Evolutionary conservation across 331 rosid genomes (phyloP).

Genomic region (Ulmus americana): DNA sequence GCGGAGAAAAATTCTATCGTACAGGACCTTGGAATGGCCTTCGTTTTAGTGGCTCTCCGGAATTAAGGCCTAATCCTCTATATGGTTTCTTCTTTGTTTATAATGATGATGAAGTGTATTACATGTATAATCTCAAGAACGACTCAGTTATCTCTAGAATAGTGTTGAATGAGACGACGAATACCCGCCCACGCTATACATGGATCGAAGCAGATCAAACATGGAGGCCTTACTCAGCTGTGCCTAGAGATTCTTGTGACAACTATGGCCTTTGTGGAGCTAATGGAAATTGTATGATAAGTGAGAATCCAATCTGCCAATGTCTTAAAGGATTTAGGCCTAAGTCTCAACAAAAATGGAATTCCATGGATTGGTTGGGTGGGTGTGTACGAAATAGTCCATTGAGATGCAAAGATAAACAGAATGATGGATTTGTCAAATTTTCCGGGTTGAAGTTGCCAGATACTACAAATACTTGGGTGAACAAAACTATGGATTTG

Average conservation of each 20-base stretch:
- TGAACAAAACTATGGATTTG: constrained; percentile 12
- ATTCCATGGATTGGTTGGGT: not conserved
- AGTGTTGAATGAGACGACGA: not conserved
- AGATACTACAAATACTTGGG: constrained; percentile 32
- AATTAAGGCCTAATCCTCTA: not conserved
- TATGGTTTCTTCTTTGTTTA: not conserved
- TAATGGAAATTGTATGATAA: not conserved
- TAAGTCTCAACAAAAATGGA: not conserved
- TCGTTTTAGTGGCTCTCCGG: not conserved
- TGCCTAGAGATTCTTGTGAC: not conserved
- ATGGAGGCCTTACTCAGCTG: not conserved
- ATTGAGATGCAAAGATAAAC: not conserved
- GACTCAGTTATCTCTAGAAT: too few species aligned
- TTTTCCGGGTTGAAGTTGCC: constrained; percentile 16
- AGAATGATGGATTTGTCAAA: constrained; percentile 9
- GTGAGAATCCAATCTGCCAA: not conserved
- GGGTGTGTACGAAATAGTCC: constrained; percentile 1
- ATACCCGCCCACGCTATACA: not conserved
- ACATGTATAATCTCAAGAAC: too few species aligned
- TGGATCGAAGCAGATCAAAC: not conserved
- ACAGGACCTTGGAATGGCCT: not conserved
- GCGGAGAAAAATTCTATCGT: not conserved
- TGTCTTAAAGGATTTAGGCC: constrained; percentile 10
- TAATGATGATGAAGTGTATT: too few species aligned
- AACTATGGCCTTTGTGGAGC: constrained; percentile 12